Base-by-base conservation (phyloP, 2,329 filamentous ascomycete species). In the Trichoderma koningii region DNA sequence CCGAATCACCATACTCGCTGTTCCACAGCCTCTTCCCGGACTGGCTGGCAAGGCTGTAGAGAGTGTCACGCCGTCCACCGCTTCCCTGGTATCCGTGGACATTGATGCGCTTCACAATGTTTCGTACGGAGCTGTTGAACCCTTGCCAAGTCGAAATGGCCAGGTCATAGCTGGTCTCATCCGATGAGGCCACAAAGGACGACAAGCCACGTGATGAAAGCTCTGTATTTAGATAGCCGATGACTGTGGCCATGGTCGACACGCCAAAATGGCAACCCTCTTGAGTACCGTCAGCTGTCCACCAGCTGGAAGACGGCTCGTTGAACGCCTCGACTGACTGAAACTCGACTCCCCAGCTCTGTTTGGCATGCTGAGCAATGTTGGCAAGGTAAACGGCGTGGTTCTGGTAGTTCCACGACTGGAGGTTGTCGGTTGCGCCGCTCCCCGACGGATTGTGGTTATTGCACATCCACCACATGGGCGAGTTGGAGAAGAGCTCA, bases 321-420 rank as follows among this genome's bases (percentile, higher is more conserved):
- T 61, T 61, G 15, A 61, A 61, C 10, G 57, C 57, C 47, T 61
- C 57, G 57, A 61, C 47, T 15, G 57, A 61, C 17, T 61, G 57
- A 21, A 61, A 61, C 21, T 42, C 17, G 23, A 61, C 44, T 2
- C 57, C 57, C 57, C 57, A 61, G 7, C 38, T 61, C 26, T 61
- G 57, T 15, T 51, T 28, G 19, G 57, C 57, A 30, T 61, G 34
- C 7, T 61, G 57, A 12, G 57, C 57, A 61, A 61, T 19, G 7
- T 51, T 51, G 57, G 57, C 57, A 30, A 61, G 57, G 28, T 61
- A 61, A 6, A 51, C 47, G 7, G 57, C 23, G 17, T 44, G 34
- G 7, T 42, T 61, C 2, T 15, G 21, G 23, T 51, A 51, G n/a
- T 61, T 61, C 57, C 57, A 61, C 3, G 34, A 44, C 17, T 61